A percentile compares a stretch with the other conserved stretches of the same genome.
Evolutionary conservation across 169 alveolate genomes (phyloP).

Genomic region (Plasmodium fragile): DNA sequence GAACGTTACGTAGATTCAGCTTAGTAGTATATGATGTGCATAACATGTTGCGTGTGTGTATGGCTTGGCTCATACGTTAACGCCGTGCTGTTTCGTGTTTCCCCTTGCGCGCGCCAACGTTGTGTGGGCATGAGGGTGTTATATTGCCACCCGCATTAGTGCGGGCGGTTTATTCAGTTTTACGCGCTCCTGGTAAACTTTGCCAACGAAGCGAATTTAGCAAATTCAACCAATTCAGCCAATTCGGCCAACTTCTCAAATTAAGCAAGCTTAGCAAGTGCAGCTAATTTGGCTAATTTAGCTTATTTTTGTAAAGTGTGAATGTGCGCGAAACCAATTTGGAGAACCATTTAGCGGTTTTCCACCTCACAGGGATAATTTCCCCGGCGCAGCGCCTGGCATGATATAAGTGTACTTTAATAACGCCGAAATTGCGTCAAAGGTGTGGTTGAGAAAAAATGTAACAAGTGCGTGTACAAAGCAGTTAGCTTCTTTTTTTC

Average conservation of each 20-base stretch:
- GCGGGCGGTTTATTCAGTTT: neutral
- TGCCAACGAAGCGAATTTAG: neutral
- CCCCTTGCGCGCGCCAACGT: neutral
- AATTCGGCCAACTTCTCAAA: neutral
- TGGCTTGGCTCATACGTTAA: neutral
- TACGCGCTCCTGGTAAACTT: neutral
- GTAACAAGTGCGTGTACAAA: neutral
- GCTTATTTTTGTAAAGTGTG: neutral
- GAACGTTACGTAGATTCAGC: neutral
- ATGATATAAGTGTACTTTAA: neutral
- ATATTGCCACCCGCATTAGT: neutral
- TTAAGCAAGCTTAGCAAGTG: neutral
- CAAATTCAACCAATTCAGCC: neutral
- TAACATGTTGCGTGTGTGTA: neutral
- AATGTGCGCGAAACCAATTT: neutral
- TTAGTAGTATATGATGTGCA: conserved; percentile 3
- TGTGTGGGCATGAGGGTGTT: neutral
- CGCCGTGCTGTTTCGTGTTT: neutral
- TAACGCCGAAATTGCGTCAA: neutral
- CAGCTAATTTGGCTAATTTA: neutral
- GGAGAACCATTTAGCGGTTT: neutral
- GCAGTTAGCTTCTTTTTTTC: neutral
- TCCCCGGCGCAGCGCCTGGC: neutral
- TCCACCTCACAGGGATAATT: neutral
- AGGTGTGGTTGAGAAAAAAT: neutral